Conservation (phyloP, 148 eudicot genomes). For the Spergularia bocconei region DNA sequence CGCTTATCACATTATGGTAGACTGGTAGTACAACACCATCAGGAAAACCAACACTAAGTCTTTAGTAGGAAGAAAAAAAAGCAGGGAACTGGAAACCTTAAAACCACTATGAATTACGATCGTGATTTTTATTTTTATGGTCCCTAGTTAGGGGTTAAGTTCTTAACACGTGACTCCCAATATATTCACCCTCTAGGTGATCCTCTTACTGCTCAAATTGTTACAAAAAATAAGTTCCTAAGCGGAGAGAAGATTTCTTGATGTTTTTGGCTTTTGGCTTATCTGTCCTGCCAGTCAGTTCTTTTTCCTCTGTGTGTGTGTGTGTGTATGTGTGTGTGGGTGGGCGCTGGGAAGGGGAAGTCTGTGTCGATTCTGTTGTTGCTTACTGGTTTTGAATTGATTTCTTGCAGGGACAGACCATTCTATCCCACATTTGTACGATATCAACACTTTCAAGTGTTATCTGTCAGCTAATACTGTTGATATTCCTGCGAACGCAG, state of each 20-base stretch:
- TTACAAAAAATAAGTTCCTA: too few species aligned
- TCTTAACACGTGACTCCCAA: background rate
- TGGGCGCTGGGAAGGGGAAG: background rate
- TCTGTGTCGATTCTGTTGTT: background rate
- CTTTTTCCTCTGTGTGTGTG: background rate
- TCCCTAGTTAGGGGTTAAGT: too few species aligned
- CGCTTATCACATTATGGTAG: too few species aligned
- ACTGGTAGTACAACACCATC: too few species aligned
- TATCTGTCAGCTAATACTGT: slow-evolving; percentile 62
- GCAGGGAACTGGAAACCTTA: too few species aligned
- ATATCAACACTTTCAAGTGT: slow-evolving; percentile 81
- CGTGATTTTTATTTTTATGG: too few species aligned
- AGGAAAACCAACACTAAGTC: too few species aligned
- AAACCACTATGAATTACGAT: too few species aligned
- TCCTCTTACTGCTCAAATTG: too few species aligned
- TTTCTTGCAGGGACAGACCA: slow-evolving; percentile 78
- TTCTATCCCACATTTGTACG: slow-evolving; percentile 74
- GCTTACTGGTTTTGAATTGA: slow-evolving; percentile 9
- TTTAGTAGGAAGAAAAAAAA: too few species aligned
- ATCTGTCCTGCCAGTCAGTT: background rate
- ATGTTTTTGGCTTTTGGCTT: background rate
- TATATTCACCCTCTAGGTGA: background rate
- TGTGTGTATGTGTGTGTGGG: background rate
- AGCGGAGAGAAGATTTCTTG: background rate
- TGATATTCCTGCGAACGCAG: slow-evolving; percentile 56